These are phyloP conservation scores for Hylodesmum podocarpum DNA, from an alignment of 306 rosid genomes.

Conservation along the genomic window DNA sequence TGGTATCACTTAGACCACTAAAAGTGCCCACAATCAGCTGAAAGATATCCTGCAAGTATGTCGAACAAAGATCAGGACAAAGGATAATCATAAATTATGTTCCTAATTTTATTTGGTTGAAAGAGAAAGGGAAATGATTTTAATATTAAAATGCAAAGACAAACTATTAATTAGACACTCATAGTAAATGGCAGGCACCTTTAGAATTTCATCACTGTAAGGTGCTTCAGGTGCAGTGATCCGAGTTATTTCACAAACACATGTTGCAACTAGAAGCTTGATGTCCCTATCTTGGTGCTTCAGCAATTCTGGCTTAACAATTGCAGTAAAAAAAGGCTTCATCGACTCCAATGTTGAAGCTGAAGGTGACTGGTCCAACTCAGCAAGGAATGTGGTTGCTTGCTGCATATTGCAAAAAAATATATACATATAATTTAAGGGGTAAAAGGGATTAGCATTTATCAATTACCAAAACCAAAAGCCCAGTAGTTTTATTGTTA, in stretches of 20 bases:
- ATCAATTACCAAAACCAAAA: slow-evolving; percentile 16
- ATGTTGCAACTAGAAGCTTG: slow-evolving; percentile 94
- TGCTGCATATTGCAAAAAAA: slow-evolving; percentile 65
- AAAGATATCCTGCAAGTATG: slow-evolving; percentile 79
- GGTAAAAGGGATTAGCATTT: background rate
- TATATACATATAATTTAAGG: too few relatives aligned
- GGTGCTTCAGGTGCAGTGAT: slow-evolving; percentile 99
- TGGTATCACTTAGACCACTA: slow-evolving; percentile 82
- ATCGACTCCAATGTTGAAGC: slow-evolving; percentile 70
- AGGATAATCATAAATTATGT: slow-evolving; percentile 12
- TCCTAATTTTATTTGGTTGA: background rate
- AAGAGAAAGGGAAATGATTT: background rate
- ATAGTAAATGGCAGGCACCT: slow-evolving; percentile 50
- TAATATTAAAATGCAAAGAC: slow-evolving; percentile 10
- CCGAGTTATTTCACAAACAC: slow-evolving; percentile 95
- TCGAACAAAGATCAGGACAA: slow-evolving; percentile 34
- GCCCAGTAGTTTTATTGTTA: background rate
- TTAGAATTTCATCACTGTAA: slow-evolving; percentile 81
- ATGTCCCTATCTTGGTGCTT: slow-evolving; percentile 95
- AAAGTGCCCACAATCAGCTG: slow-evolving; percentile 85
- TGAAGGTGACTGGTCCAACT: slow-evolving; percentile 89
- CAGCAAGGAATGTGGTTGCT: slow-evolving; percentile 80
- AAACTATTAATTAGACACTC: slow-evolving; percentile 12
- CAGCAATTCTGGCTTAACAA: slow-evolving; percentile 85
- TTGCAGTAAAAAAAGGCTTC: slow-evolving; percentile 80